Evolutionary conservation across 1,139 yeast genomes (phyloP).

Genomic region (Citeromyces hawaiiensis): DNA sequence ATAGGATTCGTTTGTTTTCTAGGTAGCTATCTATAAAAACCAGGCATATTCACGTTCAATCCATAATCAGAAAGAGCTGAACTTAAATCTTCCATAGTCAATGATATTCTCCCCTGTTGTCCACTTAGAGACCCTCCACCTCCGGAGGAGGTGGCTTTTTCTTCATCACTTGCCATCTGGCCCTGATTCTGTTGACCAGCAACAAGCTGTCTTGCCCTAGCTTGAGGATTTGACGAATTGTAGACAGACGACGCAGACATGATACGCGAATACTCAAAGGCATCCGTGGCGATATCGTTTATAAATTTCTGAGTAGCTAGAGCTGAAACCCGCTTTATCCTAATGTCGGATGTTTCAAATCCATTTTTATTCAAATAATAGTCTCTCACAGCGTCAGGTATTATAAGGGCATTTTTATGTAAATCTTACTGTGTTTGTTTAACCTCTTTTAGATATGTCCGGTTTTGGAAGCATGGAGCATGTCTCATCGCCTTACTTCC

Average conservation of each 20-base stretch:
- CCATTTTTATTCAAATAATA: slow-evolving; percentile 86
- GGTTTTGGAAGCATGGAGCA: no score
- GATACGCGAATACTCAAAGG: slow-evolving; percentile 88
- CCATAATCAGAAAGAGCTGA: slow-evolving; percentile 90
- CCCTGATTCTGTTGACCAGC: slow-evolving; percentile 40
- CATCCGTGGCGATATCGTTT: slow-evolving; percentile 91
- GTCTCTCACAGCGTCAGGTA: slow-evolving; percentile 97
- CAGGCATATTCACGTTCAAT: slow-evolving; percentile 80
- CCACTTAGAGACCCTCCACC: slow-evolving; percentile 23
- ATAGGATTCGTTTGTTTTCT: background rate
- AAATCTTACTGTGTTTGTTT: no score
- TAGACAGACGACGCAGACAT: slow-evolving; percentile 76
- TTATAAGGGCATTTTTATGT: no score
- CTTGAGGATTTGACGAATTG: slow-evolving; percentile 76
- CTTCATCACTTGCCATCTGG: slow-evolving; percentile 2
- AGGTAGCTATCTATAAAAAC: slow-evolving; percentile 56
- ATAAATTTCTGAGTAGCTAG: slow-evolving; percentile 93
- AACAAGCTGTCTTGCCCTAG: slow-evolving; percentile 64
- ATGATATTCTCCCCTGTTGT: slow-evolving; percentile 56
- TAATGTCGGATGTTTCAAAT: slow-evolving; percentile 64
- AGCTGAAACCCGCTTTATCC: slow-evolving; percentile 78
- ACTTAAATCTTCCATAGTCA: slow-evolving; percentile 82
- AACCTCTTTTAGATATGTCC: no score
- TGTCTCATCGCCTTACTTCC: no score
- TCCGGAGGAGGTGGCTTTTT: slow-evolving; percentile 12